Conservation (phyloP, 345 rosid species). For the Carallia brachiata region DNA sequence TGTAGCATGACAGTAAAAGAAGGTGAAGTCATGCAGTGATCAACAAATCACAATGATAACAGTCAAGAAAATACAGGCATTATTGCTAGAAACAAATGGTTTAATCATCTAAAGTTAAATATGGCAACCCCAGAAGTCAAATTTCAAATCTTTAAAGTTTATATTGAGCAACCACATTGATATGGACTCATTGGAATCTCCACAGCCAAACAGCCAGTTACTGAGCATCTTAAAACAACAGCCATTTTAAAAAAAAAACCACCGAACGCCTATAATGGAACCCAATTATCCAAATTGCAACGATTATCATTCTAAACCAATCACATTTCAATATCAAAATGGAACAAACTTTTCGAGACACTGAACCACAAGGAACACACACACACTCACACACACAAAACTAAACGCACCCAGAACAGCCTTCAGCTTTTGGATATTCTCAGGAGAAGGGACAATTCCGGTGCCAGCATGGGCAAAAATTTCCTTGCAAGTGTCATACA, state of each 20-base stretch:
- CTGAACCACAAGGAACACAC: neutral
- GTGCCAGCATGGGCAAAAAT: conserved; percentile 52
- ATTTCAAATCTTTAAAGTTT: neutral
- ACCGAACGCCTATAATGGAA: no score
- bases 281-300: no score
- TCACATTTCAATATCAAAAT: conserved; percentile 6
- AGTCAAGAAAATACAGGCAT: neutral
- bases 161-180: neutral
- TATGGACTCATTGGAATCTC: neutral
- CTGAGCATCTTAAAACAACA: no score
- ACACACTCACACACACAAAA: neutral
- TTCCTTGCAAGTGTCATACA: conserved; percentile 68
- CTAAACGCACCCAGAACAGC: conserved; percentile 65
- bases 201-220: no score
- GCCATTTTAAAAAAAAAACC: neutral
- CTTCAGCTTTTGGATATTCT: conserved; percentile 53
- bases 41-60: conserved; percentile 1
- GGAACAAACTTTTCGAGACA: neutral
- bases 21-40: neutral
- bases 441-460: conserved; percentile 60
- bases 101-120: neutral
- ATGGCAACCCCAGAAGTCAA: neutral
- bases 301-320: neutral
- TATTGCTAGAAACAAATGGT: neutral
- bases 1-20: neutral